These are phyloP conservation scores for Erythrophleum ivorense DNA, from an alignment of 331 rosid genomes.

Conservation along the genomic window DNA sequence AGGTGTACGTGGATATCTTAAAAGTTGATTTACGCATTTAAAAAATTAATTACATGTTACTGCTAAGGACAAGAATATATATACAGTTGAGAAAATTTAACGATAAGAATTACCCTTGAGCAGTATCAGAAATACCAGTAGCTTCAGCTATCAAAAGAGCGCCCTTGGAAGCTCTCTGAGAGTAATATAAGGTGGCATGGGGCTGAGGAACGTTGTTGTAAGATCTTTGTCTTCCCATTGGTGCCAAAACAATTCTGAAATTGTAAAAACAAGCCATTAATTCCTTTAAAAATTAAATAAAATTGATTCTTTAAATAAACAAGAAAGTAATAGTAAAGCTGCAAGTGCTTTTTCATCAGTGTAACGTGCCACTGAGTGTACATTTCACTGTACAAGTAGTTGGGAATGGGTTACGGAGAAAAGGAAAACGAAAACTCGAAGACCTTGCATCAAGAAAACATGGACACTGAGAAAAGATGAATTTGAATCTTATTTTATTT, in stretches of 20 bases:
- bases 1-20: neutral
- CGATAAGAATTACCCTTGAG: constrained; percentile 3
- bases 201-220: constrained; percentile 17
- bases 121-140: constrained; percentile 18
- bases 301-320: no score
- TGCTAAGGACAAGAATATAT: neutral
- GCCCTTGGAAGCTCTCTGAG: neutral
- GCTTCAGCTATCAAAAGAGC: neutral
- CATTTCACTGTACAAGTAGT: no score
- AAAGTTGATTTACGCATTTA: neutral
- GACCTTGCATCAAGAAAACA: no score
- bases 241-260: constrained; percentile 19
- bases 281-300: no score
- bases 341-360: no score
- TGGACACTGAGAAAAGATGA: no score
- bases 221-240: constrained; percentile 9
- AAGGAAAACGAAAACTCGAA: no score
- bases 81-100: neutral
- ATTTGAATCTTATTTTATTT: no score
- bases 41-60: neutral
- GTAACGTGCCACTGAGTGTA: no score
- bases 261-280: no score
- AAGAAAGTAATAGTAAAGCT: no score
- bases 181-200: constrained; percentile 15
- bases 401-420: no score